Base-by-base conservation (phyloP, 371 early-diverging fungal species). In the Syncephalastrum sp. region DNA sequence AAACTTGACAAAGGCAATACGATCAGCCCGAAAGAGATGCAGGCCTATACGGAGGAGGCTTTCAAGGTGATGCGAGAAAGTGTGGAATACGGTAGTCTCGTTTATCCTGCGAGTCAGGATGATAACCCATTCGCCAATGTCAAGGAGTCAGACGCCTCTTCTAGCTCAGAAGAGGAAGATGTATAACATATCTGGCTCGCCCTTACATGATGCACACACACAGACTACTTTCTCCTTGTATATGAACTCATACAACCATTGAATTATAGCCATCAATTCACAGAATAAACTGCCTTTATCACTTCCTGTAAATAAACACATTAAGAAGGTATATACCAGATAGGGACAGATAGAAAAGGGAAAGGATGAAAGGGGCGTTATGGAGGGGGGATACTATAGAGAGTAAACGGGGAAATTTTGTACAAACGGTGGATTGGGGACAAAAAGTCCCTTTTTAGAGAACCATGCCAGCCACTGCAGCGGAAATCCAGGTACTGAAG, bases 391-490 rank as follows among this genome's bases (percentile, higher is more conserved):
- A 53, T 44, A 43, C 25, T 25, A 54, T 21, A 44, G 2, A 54
- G 23, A 43, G n/a, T 33, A 33, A 33, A 10, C 10, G 38, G 38
- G 38, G 2, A 33, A 33, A 33, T 33, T 10, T 2, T 33, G 38
- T 33, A 33, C 38, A 54, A 29, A 42, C 44, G 23, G 14, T 54
- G 42, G 14, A 13, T 45, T 21, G 21, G 21, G 25, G n/a, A n/a
- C n/a, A 19, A 47, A 23, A 3, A 25, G 43, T 21, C 4, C 14
- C 41, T 47, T 27, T 56, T 56, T 56, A 56, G 6, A 60, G 44
- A 41, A 90, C 78, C 69, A 86, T 82, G 64, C 93, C 89, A 67
- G 92, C 96, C 68, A 95, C 88, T 29, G 88, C 79, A 41, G 96
- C 93, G 17, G 91, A 87, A 60, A 92, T 73, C 79, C 89, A 88